These are phyloP conservation scores for Trichophyton schoenleinii DNA, from an alignment of 2,329 filamentous ascomycete species.

Conservation along the genomic window DNA sequence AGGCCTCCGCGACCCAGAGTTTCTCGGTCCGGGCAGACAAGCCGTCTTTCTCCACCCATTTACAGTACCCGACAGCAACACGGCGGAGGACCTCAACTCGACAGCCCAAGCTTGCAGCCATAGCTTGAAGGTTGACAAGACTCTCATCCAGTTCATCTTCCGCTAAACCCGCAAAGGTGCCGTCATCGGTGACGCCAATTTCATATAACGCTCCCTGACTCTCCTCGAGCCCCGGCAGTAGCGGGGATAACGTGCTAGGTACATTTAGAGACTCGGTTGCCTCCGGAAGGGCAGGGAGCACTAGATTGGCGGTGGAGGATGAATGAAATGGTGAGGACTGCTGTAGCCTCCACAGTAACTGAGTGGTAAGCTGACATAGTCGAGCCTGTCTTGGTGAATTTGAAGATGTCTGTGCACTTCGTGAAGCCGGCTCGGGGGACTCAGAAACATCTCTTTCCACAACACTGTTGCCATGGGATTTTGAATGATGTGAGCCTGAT, in stretches of 20 bases:
- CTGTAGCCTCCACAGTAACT: constrained; percentile 85
- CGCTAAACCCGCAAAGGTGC: constrained; percentile 74
- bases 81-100: constrained; percentile 67
- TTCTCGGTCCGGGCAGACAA: constrained; percentile 33
- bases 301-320: constrained; percentile 60
- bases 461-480: constrained; percentile 11
- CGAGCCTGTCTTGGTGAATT: constrained; percentile 67
- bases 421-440: constrained; percentile 23
- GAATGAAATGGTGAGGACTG: constrained; percentile 89
- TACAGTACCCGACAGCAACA: constrained; percentile 74
- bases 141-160: constrained; percentile 90
- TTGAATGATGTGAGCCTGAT: constrained; percentile 41
- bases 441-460: not conserved
- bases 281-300: constrained; percentile 64
- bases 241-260: constrained; percentile 40
- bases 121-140: constrained; percentile 67
- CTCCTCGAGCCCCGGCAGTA: constrained; percentile 70
- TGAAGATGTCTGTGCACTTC: constrained; percentile 37
- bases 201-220: constrained; percentile 90
- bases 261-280: constrained; percentile 45
- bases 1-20: constrained; percentile 79
- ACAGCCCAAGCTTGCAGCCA: constrained; percentile 88
- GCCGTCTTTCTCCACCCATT: constrained; percentile 33
- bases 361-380: constrained; percentile 83
- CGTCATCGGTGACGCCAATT: constrained; percentile 91